Evolutionary conservation across 2,329 filamentous ascomycete species (phyloP).

Genomic region (Plectosphaerella cucumerina): DNA sequence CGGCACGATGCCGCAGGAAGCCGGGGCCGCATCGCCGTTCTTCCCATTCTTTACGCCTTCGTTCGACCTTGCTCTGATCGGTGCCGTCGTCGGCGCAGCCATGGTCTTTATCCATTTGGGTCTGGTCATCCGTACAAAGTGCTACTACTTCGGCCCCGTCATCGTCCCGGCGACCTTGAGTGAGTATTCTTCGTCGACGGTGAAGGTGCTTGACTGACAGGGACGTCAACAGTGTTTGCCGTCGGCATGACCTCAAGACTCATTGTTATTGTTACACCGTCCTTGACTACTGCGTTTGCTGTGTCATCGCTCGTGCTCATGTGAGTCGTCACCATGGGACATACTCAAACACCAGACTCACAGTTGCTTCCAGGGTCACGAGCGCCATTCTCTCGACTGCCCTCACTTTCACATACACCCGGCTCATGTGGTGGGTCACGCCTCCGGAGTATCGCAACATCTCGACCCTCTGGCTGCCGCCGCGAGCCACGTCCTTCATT

Average conservation of each 20-base stretch:
- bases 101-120: neutral
- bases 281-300: neutral
- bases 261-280: neutral
- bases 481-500: conserved; percentile 3
- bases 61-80: conserved; percentile 1
- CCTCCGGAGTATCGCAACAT: conserved; percentile 4
- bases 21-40: neutral
- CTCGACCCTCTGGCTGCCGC: conserved; percentile 8
- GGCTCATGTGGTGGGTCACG: conserved; percentile 11
- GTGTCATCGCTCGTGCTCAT: neutral
- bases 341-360: neutral
- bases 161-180: neutral
- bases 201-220: neutral
- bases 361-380: neutral
- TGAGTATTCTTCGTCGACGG: neutral
- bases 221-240: neutral
- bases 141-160: neutral
- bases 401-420: conserved; percentile 11
- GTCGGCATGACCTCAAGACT: conserved; percentile 1
- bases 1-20: neutral
- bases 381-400: neutral
- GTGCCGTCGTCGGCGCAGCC: neutral
- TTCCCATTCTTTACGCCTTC: conserved; percentile 3
- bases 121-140: neutral
- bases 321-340: neutral